A percentile compares a stretch with the other conserved stretches of the same genome.
These are phyloP conservation scores for Mortierella sp. DNA, from an alignment of 371 early-diverging fungal species.

Conservation along the genomic window DNA sequence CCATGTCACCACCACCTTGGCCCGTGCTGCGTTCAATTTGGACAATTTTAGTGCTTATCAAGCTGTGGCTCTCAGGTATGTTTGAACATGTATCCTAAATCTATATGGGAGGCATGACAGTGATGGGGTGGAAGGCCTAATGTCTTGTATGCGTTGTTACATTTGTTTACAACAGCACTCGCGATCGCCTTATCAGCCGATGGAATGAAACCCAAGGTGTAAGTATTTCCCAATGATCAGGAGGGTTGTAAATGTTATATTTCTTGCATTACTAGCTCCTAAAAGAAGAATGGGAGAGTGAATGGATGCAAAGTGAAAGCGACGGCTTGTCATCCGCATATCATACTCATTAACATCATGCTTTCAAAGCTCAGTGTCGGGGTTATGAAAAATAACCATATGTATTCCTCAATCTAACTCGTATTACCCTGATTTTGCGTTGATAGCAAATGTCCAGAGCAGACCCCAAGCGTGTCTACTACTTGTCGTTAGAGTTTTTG, in stretches of 20 bases:
- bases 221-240: constrained; percentile 4
- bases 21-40: constrained; percentile 84
- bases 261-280: not conserved
- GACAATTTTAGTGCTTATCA: constrained; percentile 89
- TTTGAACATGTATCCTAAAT: constrained; percentile 1
- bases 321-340: not conserved
- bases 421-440: not conserved
- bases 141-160: not conserved
- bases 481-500: constrained; percentile 94
- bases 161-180: constrained; percentile 63
- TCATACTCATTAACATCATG: not conserved
- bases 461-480: constrained; percentile 92
- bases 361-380: too few relatives aligned
- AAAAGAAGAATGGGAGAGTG: not conserved
- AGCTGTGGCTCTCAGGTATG: constrained; percentile 82
- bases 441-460: constrained; percentile 47
- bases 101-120: too few relatives aligned
- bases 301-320: not conserved
- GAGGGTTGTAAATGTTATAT: not conserved
- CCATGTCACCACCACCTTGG: constrained; percentile 85
- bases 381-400: not conserved
- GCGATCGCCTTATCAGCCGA: constrained; percentile 86
- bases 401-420: not conserved
- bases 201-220: constrained; percentile 91
- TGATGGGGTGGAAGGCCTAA: not conserved